Conservation (phyloP, 257 asterid genomes). For the Jacaranda copaia region DNA sequence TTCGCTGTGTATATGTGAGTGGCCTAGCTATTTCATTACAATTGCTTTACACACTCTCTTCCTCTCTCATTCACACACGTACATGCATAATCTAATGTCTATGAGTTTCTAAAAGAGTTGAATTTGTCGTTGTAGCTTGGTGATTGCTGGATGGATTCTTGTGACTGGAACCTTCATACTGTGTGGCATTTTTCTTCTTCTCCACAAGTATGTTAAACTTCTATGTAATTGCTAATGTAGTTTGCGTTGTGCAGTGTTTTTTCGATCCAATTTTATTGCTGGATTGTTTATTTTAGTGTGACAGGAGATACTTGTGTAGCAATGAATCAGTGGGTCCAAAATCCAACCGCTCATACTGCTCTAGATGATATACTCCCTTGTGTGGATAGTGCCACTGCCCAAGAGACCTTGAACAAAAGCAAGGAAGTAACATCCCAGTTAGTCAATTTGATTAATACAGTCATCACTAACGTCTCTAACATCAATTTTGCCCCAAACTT, state of each 20-base stretch:
- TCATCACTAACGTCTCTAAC: slow-evolving; percentile 83
- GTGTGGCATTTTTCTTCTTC: slow-evolving; percentile 83
- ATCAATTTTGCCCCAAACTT: slow-evolving; percentile 78
- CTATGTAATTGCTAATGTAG: no score
- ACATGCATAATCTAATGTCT: neutral
- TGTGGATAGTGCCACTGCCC: slow-evolving; percentile 78
- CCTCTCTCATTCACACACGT: neutral
- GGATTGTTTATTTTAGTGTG: slow-evolving; percentile 48
- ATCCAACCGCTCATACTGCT: slow-evolving; percentile 85
- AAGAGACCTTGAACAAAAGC: slow-evolving; percentile 66
- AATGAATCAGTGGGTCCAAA: slow-evolving; percentile 85
- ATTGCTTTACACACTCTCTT: neutral
- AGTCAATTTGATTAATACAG: slow-evolving; percentile 64
- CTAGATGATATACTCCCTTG: slow-evolving; percentile 86
- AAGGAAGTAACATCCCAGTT: slow-evolving; percentile 80
- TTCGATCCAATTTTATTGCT: neutral
- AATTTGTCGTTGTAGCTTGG: slow-evolving; percentile 67
- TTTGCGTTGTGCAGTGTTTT: no score
- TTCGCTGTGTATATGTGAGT: slow-evolving; percentile 83
- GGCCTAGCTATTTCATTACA: slow-evolving; percentile 23
- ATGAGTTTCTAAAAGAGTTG: neutral
- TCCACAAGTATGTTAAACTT: slow-evolving; percentile 69
- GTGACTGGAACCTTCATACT: slow-evolving; percentile 83
- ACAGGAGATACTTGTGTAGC: slow-evolving; percentile 88
- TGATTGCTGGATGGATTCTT: slow-evolving; percentile 84